These are phyloP conservation scores for Zoysia matrella DNA, from an alignment of 202 grass and related monocot genomes.

Conservation along the genomic window DNA sequence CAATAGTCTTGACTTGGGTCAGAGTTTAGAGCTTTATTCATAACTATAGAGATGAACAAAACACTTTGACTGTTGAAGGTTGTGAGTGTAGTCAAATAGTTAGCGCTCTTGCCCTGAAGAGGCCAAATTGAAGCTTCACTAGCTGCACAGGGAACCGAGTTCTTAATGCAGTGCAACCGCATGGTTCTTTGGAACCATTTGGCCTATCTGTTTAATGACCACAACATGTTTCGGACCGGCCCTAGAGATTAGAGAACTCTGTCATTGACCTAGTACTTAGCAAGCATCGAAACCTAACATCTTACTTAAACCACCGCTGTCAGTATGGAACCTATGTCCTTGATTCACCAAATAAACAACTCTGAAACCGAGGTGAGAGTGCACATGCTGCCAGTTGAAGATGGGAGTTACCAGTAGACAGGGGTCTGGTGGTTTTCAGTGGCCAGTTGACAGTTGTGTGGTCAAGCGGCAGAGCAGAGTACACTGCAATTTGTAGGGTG, in stretches of 20 bases:
- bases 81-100: constrained; percentile 19
- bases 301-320: constrained; percentile 13
- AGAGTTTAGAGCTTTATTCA: background rate
- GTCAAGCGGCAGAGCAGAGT: background rate
- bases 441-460: background rate
- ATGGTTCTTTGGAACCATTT: constrained; percentile 53
- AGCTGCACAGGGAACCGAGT: constrained; percentile 36
- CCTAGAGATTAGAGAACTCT: constrained; percentile 32
- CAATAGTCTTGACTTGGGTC: background rate
- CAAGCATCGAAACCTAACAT: constrained; percentile 31
- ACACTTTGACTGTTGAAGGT: background rate
- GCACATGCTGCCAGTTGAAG: constrained; percentile 44
- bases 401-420: constrained; percentile 25
- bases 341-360: constrained; percentile 25
- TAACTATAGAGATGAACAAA: constrained; percentile 25
- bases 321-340: background rate
- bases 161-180: constrained; percentile 31
- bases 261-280: constrained; percentile 32
- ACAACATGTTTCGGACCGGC: background rate
- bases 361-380: constrained; percentile 29
- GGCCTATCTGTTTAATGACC: constrained; percentile 53
- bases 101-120: constrained; percentile 23
- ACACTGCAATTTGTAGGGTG: constrained; percentile 13
- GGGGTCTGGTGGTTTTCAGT: constrained; percentile 38
- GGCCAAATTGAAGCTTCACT: constrained; percentile 49